Evolutionary conservation across 1,139 yeast genomes (phyloP).

Genomic region (Yarrowia galli): DNA sequence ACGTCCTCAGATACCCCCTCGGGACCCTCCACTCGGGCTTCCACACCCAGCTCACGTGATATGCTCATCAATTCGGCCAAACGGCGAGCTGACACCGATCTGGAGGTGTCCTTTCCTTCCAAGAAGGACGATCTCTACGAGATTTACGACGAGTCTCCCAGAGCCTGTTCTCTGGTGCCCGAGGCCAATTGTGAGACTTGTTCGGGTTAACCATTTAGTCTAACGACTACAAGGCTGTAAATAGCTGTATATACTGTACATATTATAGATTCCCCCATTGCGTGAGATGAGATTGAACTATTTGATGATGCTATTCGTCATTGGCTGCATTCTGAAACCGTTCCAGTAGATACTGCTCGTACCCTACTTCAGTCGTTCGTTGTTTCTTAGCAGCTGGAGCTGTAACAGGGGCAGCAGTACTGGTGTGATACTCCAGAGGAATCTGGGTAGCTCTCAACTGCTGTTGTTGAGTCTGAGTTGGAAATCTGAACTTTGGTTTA

Average conservation of each 20-base stretch:
- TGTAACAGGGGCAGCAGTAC: no score
- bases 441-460: no score
- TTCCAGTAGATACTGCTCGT: no score
- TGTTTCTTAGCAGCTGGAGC: no score
- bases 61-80: slow-evolving; percentile 18
- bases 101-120: neutral
- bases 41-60: slow-evolving; percentile 15
- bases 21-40: slow-evolving; percentile 19
- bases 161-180: slow-evolving; percentile 30
- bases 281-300: neutral
- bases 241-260: slow-evolving; percentile 13
- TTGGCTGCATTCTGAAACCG: no score
- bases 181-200: slow-evolving; percentile 29
- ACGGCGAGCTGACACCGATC: slow-evolving; percentile 11
- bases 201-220: neutral
- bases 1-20: slow-evolving; percentile 4
- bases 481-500: no score
- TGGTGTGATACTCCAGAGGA: no score
- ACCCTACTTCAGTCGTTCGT: no score
- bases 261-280: neutral
- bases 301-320: no score
- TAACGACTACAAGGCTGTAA: no score
- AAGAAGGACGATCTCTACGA: slow-evolving; percentile 19
- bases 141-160: slow-evolving; percentile 33
- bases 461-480: no score